Evolutionary conservation across 148 eudicot genomes (phyloP).

Genomic region (Fagopyrum esculentum): DNA sequence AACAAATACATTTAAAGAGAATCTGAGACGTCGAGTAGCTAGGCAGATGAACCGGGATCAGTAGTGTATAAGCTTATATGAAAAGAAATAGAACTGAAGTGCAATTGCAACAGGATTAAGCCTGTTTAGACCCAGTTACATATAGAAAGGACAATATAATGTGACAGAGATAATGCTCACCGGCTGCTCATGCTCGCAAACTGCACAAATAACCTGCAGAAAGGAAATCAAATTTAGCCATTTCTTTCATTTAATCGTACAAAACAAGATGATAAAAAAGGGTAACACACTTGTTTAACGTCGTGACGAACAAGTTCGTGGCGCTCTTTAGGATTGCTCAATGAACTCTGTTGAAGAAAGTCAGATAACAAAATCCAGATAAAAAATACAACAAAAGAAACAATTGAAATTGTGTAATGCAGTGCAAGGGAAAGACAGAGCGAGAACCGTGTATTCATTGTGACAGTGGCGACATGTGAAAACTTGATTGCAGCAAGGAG

Average conservation of each 20-base stretch:
- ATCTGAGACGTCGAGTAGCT: background rate
- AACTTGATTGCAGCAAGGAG: slow-evolving; percentile 95
- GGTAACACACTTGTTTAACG: slow-evolving; percentile 65
- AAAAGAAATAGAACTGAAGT: background rate
- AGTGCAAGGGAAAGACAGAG: background rate
- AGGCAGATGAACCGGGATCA: slow-evolving; percentile 1
- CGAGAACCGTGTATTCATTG: slow-evolving; percentile 63
- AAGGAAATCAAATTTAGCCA: background rate
- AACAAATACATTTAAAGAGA: background rate
- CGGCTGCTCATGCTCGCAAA: slow-evolving; percentile 95
- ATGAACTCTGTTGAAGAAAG: slow-evolving; percentile 38
- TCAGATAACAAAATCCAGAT: slow-evolving; percentile 8
- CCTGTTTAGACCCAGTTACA: background rate
- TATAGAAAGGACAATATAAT: background rate
- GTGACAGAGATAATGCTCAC: slow-evolving; percentile 21
- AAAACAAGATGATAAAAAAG: background rate
- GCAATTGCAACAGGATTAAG: background rate
- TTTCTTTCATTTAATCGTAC: background rate
- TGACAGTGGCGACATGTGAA: slow-evolving; percentile 95
- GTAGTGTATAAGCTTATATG: background rate
- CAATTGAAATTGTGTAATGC: background rate
- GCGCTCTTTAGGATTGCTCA: slow-evolving; percentile 51
- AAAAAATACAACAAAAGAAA: background rate
- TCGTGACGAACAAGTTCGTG: slow-evolving; percentile 70
- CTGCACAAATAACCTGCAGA: slow-evolving; percentile 70